Conservation (phyloP, 345 rosid genomes). For the Eucalyptus erythrocorys region DNA sequence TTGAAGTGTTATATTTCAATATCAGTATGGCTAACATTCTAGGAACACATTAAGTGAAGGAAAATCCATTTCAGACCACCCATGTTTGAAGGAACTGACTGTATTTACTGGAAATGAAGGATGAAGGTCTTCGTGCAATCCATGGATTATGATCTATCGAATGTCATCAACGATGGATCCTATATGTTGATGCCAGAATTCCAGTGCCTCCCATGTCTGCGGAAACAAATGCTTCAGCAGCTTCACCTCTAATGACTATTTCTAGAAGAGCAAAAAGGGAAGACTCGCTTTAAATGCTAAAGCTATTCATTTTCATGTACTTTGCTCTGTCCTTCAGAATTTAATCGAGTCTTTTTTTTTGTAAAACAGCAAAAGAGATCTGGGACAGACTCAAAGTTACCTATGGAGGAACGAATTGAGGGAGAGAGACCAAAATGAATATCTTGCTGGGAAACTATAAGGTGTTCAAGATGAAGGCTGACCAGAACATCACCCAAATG, state of each 20-base stretch:
- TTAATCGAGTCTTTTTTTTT: neutral
- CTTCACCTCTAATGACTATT: too few relatives aligned
- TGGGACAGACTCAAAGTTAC: neutral
- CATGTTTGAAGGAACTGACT: too few relatives aligned
- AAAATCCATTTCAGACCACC: too few relatives aligned
- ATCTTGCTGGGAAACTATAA: neutral
- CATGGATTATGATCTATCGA: too few relatives aligned
- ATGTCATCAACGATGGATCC: too few relatives aligned
- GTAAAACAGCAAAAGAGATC: neutral
- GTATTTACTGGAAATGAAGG: too few relatives aligned
- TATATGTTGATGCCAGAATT: fast-evolving
- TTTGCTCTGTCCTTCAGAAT: neutral
- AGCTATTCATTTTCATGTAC: neutral
- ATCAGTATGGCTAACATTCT: too few relatives aligned
- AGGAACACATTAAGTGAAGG: fast-evolving
- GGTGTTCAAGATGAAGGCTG: neutral
- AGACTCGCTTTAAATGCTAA: neutral
- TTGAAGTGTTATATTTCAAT: too few relatives aligned
- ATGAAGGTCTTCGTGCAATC: too few relatives aligned
- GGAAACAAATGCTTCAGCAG: too few relatives aligned
- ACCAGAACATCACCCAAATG: neutral
- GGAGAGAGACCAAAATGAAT: neutral
- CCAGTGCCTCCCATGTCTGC: too few relatives aligned
- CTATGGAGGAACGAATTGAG: neutral
- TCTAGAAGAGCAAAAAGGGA: too few relatives aligned